phyloP scores from a whole-genome alignment of 2,329 filamentous ascomycete species.

The Cercospora brassicicola region DNA sequence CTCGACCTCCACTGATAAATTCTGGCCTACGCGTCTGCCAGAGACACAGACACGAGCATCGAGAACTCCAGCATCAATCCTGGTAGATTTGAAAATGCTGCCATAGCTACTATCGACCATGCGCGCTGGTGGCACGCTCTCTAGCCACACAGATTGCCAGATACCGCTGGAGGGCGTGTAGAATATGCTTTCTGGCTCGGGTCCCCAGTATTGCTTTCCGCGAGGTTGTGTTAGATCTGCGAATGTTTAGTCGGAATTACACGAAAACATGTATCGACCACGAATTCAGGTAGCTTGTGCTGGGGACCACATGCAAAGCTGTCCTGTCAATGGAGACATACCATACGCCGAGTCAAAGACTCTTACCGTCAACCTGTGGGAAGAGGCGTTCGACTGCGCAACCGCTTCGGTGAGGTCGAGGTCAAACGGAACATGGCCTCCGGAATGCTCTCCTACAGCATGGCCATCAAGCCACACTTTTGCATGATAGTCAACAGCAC shows the following conservation, averaged over 20 bases:
- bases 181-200: conserved; percentile 64
- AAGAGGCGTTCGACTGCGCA: neutral
- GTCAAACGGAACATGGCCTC: conserved; percentile 60
- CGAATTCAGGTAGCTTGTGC: neutral
- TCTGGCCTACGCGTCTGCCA: conserved; percentile 51
- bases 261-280: neutral
- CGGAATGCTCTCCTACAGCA: conserved; percentile 56
- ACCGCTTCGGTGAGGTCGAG: conserved; percentile 57
- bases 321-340: neutral
- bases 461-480: conserved; percentile 58
- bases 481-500: conserved; percentile 63
- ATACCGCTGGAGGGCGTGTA: conserved; percentile 73
- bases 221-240: conserved; percentile 62
- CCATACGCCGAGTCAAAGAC: conserved; percentile 62
- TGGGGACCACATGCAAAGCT: neutral
- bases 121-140: conserved; percentile 55
- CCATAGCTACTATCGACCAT: conserved; percentile 59
- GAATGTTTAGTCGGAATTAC: neutral
- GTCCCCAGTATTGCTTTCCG: conserved; percentile 65
- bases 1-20: conserved; percentile 56
- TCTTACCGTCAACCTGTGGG: conserved; percentile 54
- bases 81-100: conserved; percentile 58
- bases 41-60: conserved; percentile 53
- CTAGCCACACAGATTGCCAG: conserved; percentile 73
- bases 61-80: conserved; percentile 55